phyloP scores from a whole-genome alignment of 2,329 filamentous ascomycete genomes.

The Penicillium corylophilum region DNA sequence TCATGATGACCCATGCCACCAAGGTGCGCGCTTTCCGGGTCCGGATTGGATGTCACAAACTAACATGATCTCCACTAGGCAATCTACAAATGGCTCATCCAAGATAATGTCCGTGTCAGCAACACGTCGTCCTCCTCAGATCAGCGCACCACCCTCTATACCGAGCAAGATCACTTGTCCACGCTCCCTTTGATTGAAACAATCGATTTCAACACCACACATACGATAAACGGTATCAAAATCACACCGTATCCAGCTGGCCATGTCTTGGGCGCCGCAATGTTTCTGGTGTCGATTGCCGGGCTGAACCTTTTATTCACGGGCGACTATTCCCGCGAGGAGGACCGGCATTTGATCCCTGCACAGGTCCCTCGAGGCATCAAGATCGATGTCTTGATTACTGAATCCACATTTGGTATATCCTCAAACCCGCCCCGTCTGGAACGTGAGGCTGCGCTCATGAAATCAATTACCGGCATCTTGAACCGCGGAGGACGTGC shows the following conservation, averaged over 20 bases:
- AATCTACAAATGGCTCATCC: conserved; percentile 99
- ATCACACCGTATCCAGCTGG: conserved; percentile 97
- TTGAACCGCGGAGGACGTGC: conserved; percentile 89
- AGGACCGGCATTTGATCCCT: conserved; percentile 92
- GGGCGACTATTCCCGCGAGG: conserved; percentile 93
- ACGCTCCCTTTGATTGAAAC: conserved; percentile 94
- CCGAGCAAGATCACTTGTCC: conserved; percentile 89
- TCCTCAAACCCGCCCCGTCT: conserved; percentile 87
- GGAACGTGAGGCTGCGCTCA: conserved; percentile 87
- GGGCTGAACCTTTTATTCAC: conserved; percentile 97
- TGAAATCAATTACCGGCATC: conserved; percentile 91
- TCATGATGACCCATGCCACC: conserved; percentile 99
- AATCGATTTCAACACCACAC: conserved; percentile 97
- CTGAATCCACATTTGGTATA: conserved; percentile 95
- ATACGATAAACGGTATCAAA: conserved; percentile 92
- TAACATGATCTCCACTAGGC: conserved; percentile 45
- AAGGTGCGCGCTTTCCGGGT: conserved; percentile 50
- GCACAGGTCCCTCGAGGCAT: conserved; percentile 84
- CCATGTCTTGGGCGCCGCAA: conserved; percentile 95
- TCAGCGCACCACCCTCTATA: conserved; percentile 72
- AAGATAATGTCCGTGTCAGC: conserved; percentile 89
- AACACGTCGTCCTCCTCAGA: conserved; percentile 65
- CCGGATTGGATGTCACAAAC: background rate
- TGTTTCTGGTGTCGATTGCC: conserved; percentile 97
- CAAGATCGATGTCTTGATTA: conserved; percentile 94